Evolutionary conservation across 495 filamentous ascomycete genomes (phyloP), one percentile per base, ranked within the genome.

Genomic region (Penicillium paxilli): DNA sequence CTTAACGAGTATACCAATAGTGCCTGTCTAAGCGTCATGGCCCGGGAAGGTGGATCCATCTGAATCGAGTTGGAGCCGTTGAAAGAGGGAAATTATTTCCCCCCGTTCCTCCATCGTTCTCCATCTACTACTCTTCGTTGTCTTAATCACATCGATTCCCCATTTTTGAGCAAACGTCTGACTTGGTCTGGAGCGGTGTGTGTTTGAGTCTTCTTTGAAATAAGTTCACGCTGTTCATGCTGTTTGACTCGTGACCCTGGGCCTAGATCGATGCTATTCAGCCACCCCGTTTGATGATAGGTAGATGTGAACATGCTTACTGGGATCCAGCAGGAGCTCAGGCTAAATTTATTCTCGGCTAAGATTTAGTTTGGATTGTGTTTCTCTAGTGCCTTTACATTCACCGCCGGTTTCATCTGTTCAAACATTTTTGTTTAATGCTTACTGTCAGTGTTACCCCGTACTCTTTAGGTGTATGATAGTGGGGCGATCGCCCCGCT

Each of bases 21-120:
- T 42, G 17, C 20, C 40, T 42, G 40, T 42, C 40, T 42, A 42
- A 42, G 40, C 40, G 40, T 42, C 40, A 42, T 42, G 40, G 19
- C 21, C 26, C 0, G 35, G 35, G 20, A 22, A 14, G 8, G 40
- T 42, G 40, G 40, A 42, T 42, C 17, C 40, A 11, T 24, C 19
- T 21, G 19, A 20, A 5, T 11, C 17, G 21, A n/a, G 10, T 10
- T 5, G 5, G 21, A 20, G n/a, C 7, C 3, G 2, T 42, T 23
- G 17, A 42, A 19, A 8, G 35, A 38, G 16, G 14, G 35, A 38
- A n/a, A 16, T n/a, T 2, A 16, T 2, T 8, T 16, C 17, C 8
- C 16, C 5, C 35, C 4, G 16, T 38, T 38, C 4, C 8, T 16
- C 16, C 35, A 16, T 38, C 14, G 8, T 16, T 4, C 14, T 16